A percentile compares a stretch with the other conserved stretches of the same genome.
These are phyloP conservation scores for Dothistroma septosporum DNA, from an alignment of 2,329 filamentous ascomycete species.

Conservation along the genomic window DNA sequence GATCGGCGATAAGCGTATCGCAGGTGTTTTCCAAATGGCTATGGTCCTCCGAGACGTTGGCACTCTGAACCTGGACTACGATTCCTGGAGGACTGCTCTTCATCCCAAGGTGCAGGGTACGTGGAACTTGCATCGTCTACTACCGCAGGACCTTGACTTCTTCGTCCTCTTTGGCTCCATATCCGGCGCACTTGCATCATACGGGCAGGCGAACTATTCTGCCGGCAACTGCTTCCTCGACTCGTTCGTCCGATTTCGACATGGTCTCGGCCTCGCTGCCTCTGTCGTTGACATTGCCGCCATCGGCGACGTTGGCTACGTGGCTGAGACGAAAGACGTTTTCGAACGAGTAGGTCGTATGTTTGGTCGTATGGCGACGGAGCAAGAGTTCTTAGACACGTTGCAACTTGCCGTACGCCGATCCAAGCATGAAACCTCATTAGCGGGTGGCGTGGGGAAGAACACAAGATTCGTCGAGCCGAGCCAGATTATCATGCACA, in stretches of 20 bases:
- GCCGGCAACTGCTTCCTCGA: conserved; percentile 39
- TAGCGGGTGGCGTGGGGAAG: too few species aligned
- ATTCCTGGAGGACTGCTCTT: conserved; percentile 11
- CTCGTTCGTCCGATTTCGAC: conserved; percentile 27
- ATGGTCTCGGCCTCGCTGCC: conserved; percentile 21
- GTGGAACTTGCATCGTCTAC: conserved; percentile 24
- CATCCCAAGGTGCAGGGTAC: conserved; percentile 31
- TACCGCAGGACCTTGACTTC: conserved; percentile 28
- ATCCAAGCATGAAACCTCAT: too few species aligned
- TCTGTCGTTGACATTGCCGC: conserved; percentile 31
- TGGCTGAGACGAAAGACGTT: conserved; percentile 16
- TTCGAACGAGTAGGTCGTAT: too few species aligned
- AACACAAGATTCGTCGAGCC: too few species aligned
- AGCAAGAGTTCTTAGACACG: too few species aligned
- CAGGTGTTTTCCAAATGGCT: too few species aligned
- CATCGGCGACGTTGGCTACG: conserved; percentile 32
- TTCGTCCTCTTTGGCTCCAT: conserved; percentile 31
- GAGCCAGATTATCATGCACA: too few species aligned
- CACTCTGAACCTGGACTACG: conserved; percentile 26
- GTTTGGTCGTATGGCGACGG: too few species aligned
- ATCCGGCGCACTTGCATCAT: conserved; percentile 23
- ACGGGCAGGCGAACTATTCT: conserved; percentile 39
- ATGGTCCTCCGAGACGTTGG: too few species aligned
- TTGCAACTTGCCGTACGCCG: too few species aligned
- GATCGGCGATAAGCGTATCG: too few species aligned